A percentile compares a stretch with the other conserved stretches of the same genome.
Evolutionary conservation across 768 basidiomycete genomes (phyloP).

Genomic region (Lenzites betulinus): DNA sequence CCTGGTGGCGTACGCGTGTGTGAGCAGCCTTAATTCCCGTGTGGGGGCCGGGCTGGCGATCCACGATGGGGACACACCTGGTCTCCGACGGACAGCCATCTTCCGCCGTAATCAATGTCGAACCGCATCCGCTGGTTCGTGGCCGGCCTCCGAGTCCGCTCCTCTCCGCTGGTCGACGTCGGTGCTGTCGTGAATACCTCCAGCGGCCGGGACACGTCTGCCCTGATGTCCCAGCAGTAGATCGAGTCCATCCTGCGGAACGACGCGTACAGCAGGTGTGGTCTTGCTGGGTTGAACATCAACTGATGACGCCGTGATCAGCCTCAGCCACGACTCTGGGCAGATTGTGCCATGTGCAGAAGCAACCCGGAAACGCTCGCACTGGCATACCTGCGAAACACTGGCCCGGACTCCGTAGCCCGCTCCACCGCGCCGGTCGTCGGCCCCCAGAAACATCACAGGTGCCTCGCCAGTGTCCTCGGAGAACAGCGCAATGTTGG

Average conservation of each 20-base stretch:
- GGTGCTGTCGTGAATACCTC: conserved; percentile 33
- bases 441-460: conserved; percentile 64
- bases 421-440: conserved; percentile 35
- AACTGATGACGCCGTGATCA: conserved; percentile 50
- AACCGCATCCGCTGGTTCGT: conserved; percentile 84
- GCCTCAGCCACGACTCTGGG: too few species aligned
- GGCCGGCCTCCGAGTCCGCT: conserved; percentile 4
- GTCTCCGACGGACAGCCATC: conserved; percentile 64
- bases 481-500: conserved; percentile 68
- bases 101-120: conserved; percentile 71
- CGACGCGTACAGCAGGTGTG: conserved; percentile 75
- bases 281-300: conserved; percentile 72
- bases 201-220: conserved; percentile 48
- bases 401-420: conserved; percentile 38
- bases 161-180: not conserved
- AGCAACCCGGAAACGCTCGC: too few species aligned
- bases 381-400: conserved; percentile 54
- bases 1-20: conserved; percentile 38
- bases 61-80: conserved; percentile 52
- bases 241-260: conserved; percentile 68
- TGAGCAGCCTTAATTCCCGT: not conserved
- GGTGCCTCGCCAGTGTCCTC: conserved; percentile 58
- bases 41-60: not conserved
- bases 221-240: conserved; percentile 80
- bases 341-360: not conserved